Evolutionary conservation across 2,329 filamentous ascomycete genomes (phyloP), one percentile per base, ranked within the genome.

Genomic region (Phoma herbarum): DNA sequence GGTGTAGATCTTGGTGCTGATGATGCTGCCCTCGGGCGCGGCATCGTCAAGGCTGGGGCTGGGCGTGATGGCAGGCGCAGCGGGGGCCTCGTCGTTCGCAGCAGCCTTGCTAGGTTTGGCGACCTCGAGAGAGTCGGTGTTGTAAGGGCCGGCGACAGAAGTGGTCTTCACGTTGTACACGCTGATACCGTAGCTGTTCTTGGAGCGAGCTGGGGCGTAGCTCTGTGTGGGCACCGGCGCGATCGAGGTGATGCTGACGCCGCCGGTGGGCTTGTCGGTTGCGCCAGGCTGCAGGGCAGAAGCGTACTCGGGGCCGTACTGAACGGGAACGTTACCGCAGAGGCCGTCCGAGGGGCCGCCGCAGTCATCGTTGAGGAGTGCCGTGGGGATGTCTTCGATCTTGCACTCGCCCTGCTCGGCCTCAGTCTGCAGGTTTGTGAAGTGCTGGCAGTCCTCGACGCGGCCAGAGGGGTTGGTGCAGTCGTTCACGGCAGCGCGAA

Each of bases 371-470:
- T 80, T 62, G 1, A 75, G 71, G 20, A 95, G 75, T 0, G 71
- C 65, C 0, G 76, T 61, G 3, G 90, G 89, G 1, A 88, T 61
- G n/a, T 63, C 43, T 0, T 85, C 72, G 71, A 94, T 84, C 49
- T 82, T 80, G 81, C 93, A 96, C 57, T 85, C 67, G 1, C 74
- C 67, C 70, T 85, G 83, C 11, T 83, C 80, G 0, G 77, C 75
- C 25, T 87, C 82, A 51, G 77, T 77, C 74, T 93, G 87, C 54
- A 96, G 81, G 10, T 31, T 28, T 10, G 57, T 37, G 78, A 97
- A 97, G 28, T 95, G 67, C 0, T 85, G 79, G 79, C 93, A 97
- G 75, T 93, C 92, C 42, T 83, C 70, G 44, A 96, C 86, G 41
- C 81, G 70, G 31, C 93, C 93, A 10, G 86, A 88, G 0, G 70